A percentile compares a stretch with the other conserved stretches of the same genome.
Evolutionary conservation across 495 filamentous ascomycete species (phyloP).

Genomic region (Penicillium mononematosum): DNA sequence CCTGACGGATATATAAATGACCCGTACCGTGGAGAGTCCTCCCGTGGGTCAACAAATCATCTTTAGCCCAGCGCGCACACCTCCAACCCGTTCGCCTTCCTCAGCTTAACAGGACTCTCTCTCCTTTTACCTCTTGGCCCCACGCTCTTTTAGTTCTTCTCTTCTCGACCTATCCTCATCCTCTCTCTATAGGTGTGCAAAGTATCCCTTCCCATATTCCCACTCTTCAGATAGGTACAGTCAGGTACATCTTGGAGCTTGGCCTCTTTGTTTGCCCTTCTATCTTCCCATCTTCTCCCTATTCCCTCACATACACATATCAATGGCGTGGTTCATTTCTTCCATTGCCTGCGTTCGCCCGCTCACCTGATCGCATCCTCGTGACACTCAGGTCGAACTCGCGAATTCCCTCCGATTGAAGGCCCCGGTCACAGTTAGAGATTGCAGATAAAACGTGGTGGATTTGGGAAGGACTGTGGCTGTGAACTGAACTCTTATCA

Average conservation of each 20-base stretch:
- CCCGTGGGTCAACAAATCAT: slow-evolving; percentile 34
- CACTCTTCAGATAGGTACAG: slow-evolving; percentile 19
- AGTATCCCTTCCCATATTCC: slow-evolving; percentile 3
- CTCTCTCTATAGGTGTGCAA: background rate
- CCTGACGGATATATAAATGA: background rate
- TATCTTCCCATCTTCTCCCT: background rate
- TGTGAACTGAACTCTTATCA: background rate
- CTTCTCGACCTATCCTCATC: background rate
- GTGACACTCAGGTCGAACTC: slow-evolving; percentile 22
- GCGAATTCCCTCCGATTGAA: background rate
- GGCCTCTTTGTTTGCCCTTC: slow-evolving; percentile 6
- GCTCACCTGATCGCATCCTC: slow-evolving; percentile 25
- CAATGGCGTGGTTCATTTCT: slow-evolving; percentile 17
- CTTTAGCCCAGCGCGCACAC: slow-evolving; percentile 21
- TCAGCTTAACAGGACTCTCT: background rate
- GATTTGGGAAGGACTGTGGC: background rate
- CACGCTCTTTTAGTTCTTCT: slow-evolving; percentile 9
- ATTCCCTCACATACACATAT: background rate
- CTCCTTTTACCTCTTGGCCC: background rate
- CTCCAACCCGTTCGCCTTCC: slow-evolving; percentile 11
- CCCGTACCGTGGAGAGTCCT: background rate
- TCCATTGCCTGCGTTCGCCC: slow-evolving; percentile 21
- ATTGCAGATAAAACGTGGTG: slow-evolving; percentile 2
- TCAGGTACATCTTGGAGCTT: slow-evolving; percentile 19
- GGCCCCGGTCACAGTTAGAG: background rate